Evolutionary conservation across 495 filamentous ascomycete species (phyloP).

Genomic region (Daldinia loculata): DNA sequence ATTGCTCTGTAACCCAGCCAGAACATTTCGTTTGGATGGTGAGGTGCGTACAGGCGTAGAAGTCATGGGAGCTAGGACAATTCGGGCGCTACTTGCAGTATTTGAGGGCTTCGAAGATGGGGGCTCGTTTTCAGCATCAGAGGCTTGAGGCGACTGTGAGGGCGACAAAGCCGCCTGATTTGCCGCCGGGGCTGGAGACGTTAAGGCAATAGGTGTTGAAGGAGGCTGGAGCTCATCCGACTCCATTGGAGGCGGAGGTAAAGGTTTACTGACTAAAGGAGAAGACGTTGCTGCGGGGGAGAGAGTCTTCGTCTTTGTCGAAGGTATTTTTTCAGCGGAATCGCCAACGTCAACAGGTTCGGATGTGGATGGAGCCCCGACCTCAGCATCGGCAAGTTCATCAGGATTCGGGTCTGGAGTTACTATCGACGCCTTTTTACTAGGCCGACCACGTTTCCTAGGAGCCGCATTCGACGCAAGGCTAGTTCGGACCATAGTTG

Average conservation of each 20-base stretch:
- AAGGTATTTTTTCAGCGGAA: slow-evolving; percentile 14
- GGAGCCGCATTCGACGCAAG: slow-evolving; percentile 44
- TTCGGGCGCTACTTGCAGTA: slow-evolving; percentile 45
- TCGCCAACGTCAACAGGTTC: slow-evolving; percentile 6
- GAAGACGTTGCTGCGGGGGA: slow-evolving; percentile 8
- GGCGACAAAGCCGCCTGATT: slow-evolving; percentile 57
- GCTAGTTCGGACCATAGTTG: slow-evolving; percentile 56
- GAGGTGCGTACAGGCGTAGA: slow-evolving; percentile 66
- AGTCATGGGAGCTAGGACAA: slow-evolving; percentile 60
- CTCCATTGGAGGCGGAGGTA: slow-evolving; percentile 43
- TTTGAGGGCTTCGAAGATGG: slow-evolving; percentile 67
- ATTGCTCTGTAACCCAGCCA: slow-evolving; percentile 65
- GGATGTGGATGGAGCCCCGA: neutral
- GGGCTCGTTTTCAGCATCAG: slow-evolving; percentile 82
- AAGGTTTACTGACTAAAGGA: slow-evolving; percentile 42
- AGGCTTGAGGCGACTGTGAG: slow-evolving; percentile 75
- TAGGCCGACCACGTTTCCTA: slow-evolving; percentile 56
- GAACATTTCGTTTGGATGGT: slow-evolving; percentile 70
- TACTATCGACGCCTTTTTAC: slow-evolving; percentile 54
- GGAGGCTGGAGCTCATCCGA: slow-evolving; percentile 43
- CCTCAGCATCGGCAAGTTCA: slow-evolving; percentile 18
- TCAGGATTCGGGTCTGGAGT: slow-evolving; percentile 23
- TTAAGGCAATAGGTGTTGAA: slow-evolving; percentile 47
- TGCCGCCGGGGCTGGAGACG: slow-evolving; percentile 45
- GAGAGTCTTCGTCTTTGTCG: slow-evolving; percentile 18